Base-by-base conservation (phyloP, 2,329 filamentous ascomycete genomes). In the Anisogramma anomala region DNA sequence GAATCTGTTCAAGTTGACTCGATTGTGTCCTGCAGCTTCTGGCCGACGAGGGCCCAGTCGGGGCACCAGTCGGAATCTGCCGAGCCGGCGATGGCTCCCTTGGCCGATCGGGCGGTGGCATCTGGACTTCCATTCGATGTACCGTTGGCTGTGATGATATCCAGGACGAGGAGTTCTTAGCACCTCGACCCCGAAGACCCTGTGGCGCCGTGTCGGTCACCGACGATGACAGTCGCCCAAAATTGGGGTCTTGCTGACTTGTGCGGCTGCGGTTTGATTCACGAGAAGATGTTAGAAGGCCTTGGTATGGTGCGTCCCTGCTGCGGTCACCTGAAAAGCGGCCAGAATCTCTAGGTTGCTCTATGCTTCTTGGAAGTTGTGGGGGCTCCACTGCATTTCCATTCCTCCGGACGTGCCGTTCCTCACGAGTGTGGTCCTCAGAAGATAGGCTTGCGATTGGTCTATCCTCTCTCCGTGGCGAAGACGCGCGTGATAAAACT, bases 191-290 rank as follows among this genome's bases (percentile, higher is more conserved):
- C 45, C 68, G 66, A 13, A 75, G 74, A 2, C 72, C 76, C n/a
- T 69, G 69, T 3, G 74, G 74, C 30, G 71, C 58, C 30, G 19
- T 63, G 57, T 56, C 66, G 20, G 53, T 52, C 23, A 65, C 56
- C 18, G 64, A 62, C 36, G 67, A 60, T 47, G 74, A 79, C 35
- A 81, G 62, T 2, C 77, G 72, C 20, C 77, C 77, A 50, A 79
- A 79, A 42, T 72, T 76, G 13, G 72, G 71, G 54, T 81, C 76
- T 48, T 76, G 69, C 46, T 72, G 68, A 41, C 62, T 64, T 15
- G 67, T 50, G 47, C 68, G 62, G 27, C 65, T 64, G 49, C 73
- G 67, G 33, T 77, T 71, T 3, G 60, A 50, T 22, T 78, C 74
- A 2, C 58, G 55, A 28, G 64, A 63, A 18, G 61, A 44, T 19